These are phyloP conservation scores for Zizania palustris DNA, from an alignment of 202 grass and related monocot species.

Conservation along the genomic window DNA sequence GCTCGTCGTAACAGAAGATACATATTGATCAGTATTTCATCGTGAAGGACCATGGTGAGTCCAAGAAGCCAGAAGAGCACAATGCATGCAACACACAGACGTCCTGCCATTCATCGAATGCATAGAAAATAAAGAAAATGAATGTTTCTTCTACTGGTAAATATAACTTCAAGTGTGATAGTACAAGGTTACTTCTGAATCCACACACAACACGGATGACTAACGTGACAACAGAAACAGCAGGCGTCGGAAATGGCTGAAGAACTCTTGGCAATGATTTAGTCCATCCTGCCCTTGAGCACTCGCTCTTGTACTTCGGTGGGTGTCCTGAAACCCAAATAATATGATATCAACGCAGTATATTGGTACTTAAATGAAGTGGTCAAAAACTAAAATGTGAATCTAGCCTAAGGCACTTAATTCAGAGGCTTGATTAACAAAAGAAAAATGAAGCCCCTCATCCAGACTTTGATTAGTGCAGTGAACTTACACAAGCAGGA, in stretches of 20 bases:
- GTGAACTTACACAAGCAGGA: slow-evolving; percentile 73
- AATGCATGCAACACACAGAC: neutral
- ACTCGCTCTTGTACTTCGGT: slow-evolving; percentile 69
- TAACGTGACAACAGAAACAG: neutral
- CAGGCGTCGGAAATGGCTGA: slow-evolving; percentile 11
- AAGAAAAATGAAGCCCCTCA: neutral
- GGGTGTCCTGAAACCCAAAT: slow-evolving; percentile 51
- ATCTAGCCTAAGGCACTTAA: neutral
- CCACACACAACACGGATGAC: slow-evolving; percentile 21
- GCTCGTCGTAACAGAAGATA: neutral
- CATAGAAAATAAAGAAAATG: slow-evolving; percentile 1
- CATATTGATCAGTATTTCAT: neutral
- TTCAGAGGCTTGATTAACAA: neutral
- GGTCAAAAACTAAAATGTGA: neutral
- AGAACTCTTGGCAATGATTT: slow-evolving; percentile 16
- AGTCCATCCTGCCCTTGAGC: slow-evolving; percentile 84
- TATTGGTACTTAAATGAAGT: neutral
- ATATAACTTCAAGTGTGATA: slow-evolving; percentile 12
- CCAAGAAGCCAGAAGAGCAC: neutral
- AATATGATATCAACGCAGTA: neutral
- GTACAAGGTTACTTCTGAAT: slow-evolving; percentile 37
- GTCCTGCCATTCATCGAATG: too few relatives aligned
- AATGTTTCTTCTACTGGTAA: slow-evolving; percentile 22
- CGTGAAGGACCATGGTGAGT: neutral
- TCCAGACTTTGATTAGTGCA: neutral